Conservation (phyloP, 176 grass and related monocot species). For the Puccinellia tenuiflora region DNA sequence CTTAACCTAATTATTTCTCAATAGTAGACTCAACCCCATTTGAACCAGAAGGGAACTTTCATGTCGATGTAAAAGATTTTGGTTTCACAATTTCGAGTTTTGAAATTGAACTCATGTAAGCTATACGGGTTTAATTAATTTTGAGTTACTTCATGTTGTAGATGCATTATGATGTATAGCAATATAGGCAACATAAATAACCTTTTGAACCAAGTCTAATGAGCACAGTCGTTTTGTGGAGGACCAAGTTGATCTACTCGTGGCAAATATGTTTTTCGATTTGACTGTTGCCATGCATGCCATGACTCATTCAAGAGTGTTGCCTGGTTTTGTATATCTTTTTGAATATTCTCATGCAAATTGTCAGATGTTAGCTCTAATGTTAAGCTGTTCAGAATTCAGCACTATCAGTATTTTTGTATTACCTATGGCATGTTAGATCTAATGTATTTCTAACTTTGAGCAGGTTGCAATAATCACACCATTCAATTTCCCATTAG, state of each 20-base stretch:
- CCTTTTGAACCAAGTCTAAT: not conserved
- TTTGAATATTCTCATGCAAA: not conserved
- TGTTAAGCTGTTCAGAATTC: not conserved
- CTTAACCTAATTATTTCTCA: not conserved
- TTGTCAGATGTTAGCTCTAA: not conserved
- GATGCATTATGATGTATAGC: not conserved
- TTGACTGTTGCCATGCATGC: not conserved
- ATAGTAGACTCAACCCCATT: not conserved
- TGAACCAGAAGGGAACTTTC: not conserved
- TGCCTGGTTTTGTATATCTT: not conserved
- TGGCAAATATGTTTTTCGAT: not conserved
- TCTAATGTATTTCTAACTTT: constrained; percentile 25
- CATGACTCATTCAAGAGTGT: not conserved
- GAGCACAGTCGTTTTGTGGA: not conserved
- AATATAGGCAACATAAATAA: not conserved
- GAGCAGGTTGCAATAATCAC: constrained; percentile 92
- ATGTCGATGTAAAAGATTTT: not conserved
- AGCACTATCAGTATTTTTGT: not conserved
- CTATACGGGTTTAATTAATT: not conserved
- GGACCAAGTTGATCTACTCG: not conserved
- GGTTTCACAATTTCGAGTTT: not conserved
- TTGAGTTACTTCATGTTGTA: not conserved
- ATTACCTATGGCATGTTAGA: constrained; percentile 14
- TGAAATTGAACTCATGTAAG: not conserved
- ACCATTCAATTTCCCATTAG: constrained; percentile 95